These are phyloP conservation scores for Calonectria montana DNA, from an alignment of 2,329 filamentous ascomycete genomes.

Conservation along the genomic window DNA sequence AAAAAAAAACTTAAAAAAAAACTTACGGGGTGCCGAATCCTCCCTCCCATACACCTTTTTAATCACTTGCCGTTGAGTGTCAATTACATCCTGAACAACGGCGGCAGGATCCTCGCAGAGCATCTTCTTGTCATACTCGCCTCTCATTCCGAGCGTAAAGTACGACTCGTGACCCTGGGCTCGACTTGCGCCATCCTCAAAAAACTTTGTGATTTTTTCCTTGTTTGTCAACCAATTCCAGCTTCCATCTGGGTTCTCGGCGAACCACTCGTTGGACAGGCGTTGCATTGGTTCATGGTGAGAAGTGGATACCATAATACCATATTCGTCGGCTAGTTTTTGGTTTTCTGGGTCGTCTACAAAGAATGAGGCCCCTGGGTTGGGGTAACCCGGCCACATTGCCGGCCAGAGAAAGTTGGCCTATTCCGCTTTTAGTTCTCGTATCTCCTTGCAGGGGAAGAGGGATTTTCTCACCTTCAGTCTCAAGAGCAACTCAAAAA, in stretches of 20 bases:
- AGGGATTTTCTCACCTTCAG: slow-evolving; percentile 26
- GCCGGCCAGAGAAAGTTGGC: slow-evolving; percentile 82
- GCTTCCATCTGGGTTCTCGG: slow-evolving; percentile 54
- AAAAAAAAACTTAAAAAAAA: background rate
- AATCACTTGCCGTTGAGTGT: slow-evolving; percentile 66
- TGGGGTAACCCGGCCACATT: slow-evolving; percentile 66
- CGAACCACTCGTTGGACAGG: slow-evolving; percentile 62
- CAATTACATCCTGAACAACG: slow-evolving; percentile 64
- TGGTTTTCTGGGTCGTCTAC: slow-evolving; percentile 76
- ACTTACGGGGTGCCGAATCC: slow-evolving; percentile 55
- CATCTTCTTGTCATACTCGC: slow-evolving; percentile 66
- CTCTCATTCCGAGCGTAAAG: slow-evolving; percentile 70
- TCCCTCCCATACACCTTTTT: slow-evolving; percentile 59
- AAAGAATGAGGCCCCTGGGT: slow-evolving; percentile 69
- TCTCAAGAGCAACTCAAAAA: slow-evolving; percentile 66
- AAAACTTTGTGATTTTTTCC: slow-evolving; percentile 66
- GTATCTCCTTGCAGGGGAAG: background rate
- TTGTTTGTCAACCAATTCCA: slow-evolving; percentile 72
- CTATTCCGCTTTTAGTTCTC: slow-evolving; percentile 53
- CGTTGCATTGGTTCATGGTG: slow-evolving; percentile 76
- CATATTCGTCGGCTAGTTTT: slow-evolving; percentile 73
- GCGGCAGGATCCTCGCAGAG: slow-evolving; percentile 61
- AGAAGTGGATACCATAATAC: slow-evolving; percentile 72
- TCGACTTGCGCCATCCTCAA: slow-evolving; percentile 65
- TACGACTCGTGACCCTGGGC: slow-evolving; percentile 68